These are phyloP conservation scores for Tricholoma hemisulphureum DNA, from an alignment of 768 basidiomycete species.

Conservation along the genomic window DNA sequence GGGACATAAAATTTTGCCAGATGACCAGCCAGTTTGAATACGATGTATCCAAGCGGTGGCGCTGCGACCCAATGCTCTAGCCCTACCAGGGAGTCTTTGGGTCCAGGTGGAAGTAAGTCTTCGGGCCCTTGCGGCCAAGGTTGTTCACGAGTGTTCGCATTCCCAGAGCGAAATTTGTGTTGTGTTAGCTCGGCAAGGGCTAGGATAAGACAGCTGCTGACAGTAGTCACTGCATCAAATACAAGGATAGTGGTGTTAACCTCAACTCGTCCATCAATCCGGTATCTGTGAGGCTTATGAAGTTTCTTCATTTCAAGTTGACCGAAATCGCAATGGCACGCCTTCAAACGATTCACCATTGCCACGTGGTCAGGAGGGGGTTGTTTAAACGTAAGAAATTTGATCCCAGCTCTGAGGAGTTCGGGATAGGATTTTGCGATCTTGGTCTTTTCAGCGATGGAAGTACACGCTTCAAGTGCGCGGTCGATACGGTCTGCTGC, in stretches of 20 bases:
- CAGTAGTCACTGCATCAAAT: conserved; percentile 13
- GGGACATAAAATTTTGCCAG: conserved; percentile 9
- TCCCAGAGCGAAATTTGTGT: conserved; percentile 12
- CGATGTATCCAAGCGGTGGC: conserved; percentile 3
- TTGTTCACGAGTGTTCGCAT: conserved; percentile 2
- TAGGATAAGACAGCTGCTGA: conserved; percentile 7
- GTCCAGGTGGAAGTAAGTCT: conserved; percentile 13
- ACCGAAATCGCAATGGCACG: neutral
- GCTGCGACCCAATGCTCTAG: conserved; percentile 9
- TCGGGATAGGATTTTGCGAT: conserved; percentile 16
- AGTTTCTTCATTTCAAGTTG: neutral
- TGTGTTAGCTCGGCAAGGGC: conserved; percentile 11
- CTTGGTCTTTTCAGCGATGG: conserved; percentile 10
- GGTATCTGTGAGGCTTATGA: neutral
- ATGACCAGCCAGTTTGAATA: conserved; percentile 10
- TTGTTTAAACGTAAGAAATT: conserved; percentile 13
- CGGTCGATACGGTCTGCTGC: conserved; percentile 14
- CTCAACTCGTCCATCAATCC: neutral
- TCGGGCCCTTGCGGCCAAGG: conserved; percentile 13
- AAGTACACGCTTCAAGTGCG: conserved; percentile 2
- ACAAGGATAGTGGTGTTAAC: neutral
- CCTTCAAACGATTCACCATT: conserved; percentile 2
- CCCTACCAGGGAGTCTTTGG: conserved; percentile 4
- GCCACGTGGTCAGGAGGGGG: conserved; percentile 4
- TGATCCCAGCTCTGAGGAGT: conserved; percentile 16